Conservation (phyloP, 345 rosid genomes). For the Gossypium longicalyx region DNA sequence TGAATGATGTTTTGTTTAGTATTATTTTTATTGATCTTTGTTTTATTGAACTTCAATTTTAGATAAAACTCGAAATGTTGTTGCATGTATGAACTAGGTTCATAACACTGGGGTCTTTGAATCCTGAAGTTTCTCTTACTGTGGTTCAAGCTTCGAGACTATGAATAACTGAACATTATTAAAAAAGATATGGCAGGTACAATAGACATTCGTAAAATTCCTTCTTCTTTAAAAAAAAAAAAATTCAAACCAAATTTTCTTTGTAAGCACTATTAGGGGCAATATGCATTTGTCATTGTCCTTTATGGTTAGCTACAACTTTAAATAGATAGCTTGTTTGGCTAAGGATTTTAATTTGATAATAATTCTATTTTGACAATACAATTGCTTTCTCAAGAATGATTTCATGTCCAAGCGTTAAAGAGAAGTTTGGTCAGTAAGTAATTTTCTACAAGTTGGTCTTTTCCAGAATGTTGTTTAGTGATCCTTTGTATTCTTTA, state of each 20-base stretch:
- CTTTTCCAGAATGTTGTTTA: neutral
- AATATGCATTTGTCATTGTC: neutral
- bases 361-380: neutral
- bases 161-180: neutral
- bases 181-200: neutral
- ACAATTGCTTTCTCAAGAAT: neutral
- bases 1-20: neutral
- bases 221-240: no score
- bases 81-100: slow-evolving; percentile 7
- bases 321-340: neutral
- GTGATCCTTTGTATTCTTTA: neutral
- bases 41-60: neutral
- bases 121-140: neutral
- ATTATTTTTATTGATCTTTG: neutral
- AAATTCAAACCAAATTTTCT: neutral
- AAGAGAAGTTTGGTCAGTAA: neutral
- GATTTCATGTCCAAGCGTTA: neutral
- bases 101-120: neutral
- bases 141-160: neutral
- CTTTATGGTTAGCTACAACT: neutral
- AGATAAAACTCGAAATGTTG: neutral
- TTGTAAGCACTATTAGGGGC: neutral
- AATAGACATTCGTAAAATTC: neutral
- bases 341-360: neutral
- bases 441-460: neutral